phyloP scores from a whole-genome alignment of 305 asterid species.

The Salvia sclarea region DNA sequence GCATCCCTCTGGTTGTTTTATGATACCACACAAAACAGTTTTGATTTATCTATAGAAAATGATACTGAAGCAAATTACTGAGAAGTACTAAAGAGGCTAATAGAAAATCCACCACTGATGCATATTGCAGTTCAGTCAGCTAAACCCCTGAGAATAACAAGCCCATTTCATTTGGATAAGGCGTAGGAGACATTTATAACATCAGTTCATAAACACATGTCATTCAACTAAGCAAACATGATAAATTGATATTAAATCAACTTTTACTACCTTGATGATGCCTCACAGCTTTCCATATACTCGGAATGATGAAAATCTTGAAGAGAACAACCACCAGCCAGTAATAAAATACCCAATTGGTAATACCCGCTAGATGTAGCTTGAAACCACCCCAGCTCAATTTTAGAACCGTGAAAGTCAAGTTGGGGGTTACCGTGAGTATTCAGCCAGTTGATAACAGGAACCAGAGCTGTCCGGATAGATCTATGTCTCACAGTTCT shows the following conservation, averaged over 20 bases:
- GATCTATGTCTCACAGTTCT: slow-evolving; percentile 80
- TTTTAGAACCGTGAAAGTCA: slow-evolving; percentile 85
- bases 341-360: slow-evolving; percentile 86
- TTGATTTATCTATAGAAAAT: too few relatives aligned
- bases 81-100: neutral
- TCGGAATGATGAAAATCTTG: slow-evolving; percentile 66
- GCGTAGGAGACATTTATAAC: neutral
- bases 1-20: slow-evolving; percentile 9
- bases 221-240: slow-evolving; percentile 21
- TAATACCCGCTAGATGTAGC: slow-evolving; percentile 92
- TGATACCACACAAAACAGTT: neutral
- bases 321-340: slow-evolving; percentile 66
- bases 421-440: slow-evolving; percentile 93
- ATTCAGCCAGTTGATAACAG: slow-evolving; percentile 71
- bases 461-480: slow-evolving; percentile 68
- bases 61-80: neutral
- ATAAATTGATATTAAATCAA: slow-evolving; percentile 20
- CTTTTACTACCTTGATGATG: slow-evolving; percentile 62
- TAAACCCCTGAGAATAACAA: slow-evolving; percentile 4
- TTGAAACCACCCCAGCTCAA: slow-evolving; percentile 95
- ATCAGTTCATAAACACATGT: neutral
- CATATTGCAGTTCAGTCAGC: neutral
- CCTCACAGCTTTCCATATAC: slow-evolving; percentile 52
- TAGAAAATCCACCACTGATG: slow-evolving; percentile 9
- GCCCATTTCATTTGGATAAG: neutral